phyloP scores from a whole-genome alignment of 2,329 filamentous ascomycete species.

The Hypoxylon rubiginosum region DNA sequence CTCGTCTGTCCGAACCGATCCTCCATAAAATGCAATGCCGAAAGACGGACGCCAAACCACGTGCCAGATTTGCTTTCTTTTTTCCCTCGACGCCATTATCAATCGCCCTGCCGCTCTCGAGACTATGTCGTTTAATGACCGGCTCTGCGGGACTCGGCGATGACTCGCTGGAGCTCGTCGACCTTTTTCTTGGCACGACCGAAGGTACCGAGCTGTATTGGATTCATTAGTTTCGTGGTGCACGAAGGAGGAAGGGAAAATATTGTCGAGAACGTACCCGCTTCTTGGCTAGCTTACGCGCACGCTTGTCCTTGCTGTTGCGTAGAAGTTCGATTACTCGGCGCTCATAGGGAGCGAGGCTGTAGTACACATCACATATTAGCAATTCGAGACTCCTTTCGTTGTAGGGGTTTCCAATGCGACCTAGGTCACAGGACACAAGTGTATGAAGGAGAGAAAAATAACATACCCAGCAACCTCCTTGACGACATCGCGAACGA shows the following conservation, averaged over 20 bases:
- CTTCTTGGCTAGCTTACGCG: constrained; percentile 99
- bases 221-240: constrained; percentile 37
- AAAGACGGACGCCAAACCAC: constrained; percentile 49
- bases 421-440: not conserved
- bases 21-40: constrained; percentile 44
- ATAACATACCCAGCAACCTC: constrained; percentile 90
- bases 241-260: constrained; percentile 11
- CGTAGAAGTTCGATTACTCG: constrained; percentile 98
- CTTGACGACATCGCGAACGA: constrained; percentile 97
- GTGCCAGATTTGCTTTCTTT: constrained; percentile 40
- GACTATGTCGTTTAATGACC: constrained; percentile 64
- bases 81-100: constrained; percentile 33
- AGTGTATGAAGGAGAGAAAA: constrained; percentile 18
- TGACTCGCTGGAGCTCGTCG: constrained; percentile 97
- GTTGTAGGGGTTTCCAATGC: not conserved
- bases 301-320: constrained; percentile 99
- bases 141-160: constrained; percentile 88
- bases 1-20: constrained; percentile 31
- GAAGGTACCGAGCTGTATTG: constrained; percentile 90
- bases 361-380: constrained; percentile 53
- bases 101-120: constrained; percentile 24
- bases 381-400: constrained; percentile 39
- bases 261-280: constrained; percentile 73
- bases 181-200: constrained; percentile 99
- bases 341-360: constrained; percentile 95